phyloP scores from a whole-genome alignment of 768 basidiomycete species.

The Tylopilus subfusipes region DNA sequence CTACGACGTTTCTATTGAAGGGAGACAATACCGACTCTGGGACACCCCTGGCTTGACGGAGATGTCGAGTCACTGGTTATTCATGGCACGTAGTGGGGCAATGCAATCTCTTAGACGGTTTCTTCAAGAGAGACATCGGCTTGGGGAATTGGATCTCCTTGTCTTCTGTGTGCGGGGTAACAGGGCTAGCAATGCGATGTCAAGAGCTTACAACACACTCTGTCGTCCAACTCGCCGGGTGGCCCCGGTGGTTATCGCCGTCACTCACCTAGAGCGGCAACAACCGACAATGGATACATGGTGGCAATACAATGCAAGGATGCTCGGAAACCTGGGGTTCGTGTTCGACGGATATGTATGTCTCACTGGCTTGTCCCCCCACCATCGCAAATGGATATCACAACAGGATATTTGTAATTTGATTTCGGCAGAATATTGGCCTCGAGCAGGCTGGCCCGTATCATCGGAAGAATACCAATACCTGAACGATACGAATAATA shows the following conservation, averaged over 20 bases:
- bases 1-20: conserved; percentile 25
- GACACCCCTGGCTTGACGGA: conserved; percentile 32
- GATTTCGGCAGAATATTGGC: conserved; percentile 9
- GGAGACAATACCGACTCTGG: conserved; percentile 22
- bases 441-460: background rate
- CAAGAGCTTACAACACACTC: conserved; percentile 22
- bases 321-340: conserved; percentile 17
- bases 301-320: conserved; percentile 27
- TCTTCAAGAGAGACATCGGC: conserved; percentile 26
- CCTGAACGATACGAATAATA: background rate
- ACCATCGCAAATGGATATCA: conserved; percentile 18
- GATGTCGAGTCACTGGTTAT: background rate
- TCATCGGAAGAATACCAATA: conserved; percentile 16
- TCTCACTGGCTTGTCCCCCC: conserved; percentile 16
- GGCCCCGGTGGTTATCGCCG: conserved; percentile 33
- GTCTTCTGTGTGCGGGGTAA: conserved; percentile 23
- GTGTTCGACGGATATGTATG: conserved; percentile 30
- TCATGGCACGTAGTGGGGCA: conserved; percentile 2
- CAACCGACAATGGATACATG: conserved; percentile 32
- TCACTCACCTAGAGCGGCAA: conserved; percentile 37
- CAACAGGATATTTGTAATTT: conserved; percentile 13
- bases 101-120: conserved; percentile 17
- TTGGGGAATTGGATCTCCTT: conserved; percentile 19
- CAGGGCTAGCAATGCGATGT: conserved; percentile 14
- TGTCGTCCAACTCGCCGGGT: conserved; percentile 30